phyloP scores from a whole-genome alignment of 2,329 filamentous ascomycete species.

The Penicillium sclerotiorum region DNA sequence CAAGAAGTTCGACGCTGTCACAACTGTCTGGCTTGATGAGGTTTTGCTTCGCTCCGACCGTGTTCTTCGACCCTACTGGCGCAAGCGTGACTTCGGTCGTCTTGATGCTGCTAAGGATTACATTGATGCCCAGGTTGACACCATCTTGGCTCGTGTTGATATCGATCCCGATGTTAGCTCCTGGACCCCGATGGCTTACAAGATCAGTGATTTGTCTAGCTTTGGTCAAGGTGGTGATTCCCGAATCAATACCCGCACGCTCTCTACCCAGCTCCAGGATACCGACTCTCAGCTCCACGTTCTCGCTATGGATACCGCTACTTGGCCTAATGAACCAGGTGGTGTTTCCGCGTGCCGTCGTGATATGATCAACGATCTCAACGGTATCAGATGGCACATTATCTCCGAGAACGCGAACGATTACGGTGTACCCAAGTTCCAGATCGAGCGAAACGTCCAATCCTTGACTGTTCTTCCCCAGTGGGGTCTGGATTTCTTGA shows the following conservation, averaged over 20 bases:
- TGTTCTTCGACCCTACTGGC: slow-evolving; percentile 4
- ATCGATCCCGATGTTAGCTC: slow-evolving; percentile 5
- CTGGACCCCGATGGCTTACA: slow-evolving; percentile 5
- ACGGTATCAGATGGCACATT: slow-evolving; percentile 7
- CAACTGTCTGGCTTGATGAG: slow-evolving; percentile 3
- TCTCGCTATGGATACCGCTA: slow-evolving; percentile 9
- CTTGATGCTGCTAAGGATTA: slow-evolving; percentile 1
- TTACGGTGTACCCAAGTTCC: slow-evolving; percentile 7
- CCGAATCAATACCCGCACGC: slow-evolving; percentile 6
- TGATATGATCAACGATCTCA: slow-evolving; percentile 8
- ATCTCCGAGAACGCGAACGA: slow-evolving; percentile 5
- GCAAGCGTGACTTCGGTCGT: slow-evolving; percentile 6
- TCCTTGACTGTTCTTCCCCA: slow-evolving; percentile 5
- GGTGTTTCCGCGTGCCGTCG: slow-evolving; percentile 6
- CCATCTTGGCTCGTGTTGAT: slow-evolving; percentile 5
- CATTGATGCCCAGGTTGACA: slow-evolving; percentile 3
- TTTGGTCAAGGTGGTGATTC: slow-evolving; percentile 6
- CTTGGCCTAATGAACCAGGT: slow-evolving; percentile 5
- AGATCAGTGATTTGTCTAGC: slow-evolving; percentile 4
- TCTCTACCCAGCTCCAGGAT: slow-evolving; percentile 4
- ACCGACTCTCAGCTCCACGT: slow-evolving; percentile 8
- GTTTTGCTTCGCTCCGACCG: slow-evolving; percentile 3
- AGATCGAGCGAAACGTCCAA: slow-evolving; percentile 7
- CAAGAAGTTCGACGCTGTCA: slow-evolving; percentile 6
- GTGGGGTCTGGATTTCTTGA: slow-evolving; percentile 6